Base-by-base conservation (phyloP, 495 filamentous ascomycete species). In the Penicillium paradoxum region DNA sequence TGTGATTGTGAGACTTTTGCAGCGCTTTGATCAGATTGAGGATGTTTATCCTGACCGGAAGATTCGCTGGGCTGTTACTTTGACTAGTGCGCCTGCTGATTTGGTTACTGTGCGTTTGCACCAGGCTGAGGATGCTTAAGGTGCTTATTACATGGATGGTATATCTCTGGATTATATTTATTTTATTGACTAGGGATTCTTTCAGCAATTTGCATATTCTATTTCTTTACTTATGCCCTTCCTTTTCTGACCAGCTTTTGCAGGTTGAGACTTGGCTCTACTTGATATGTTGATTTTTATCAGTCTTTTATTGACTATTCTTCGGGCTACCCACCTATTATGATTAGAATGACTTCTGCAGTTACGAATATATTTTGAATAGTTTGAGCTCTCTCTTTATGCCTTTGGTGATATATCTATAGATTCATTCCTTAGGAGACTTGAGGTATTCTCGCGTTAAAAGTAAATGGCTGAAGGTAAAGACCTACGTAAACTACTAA, bases 1-100 rank as follows among this genome's bases (percentile, higher is more conserved):
- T 49, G 70, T 78, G 1, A 70, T 76, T 54, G 77, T 78, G n/a
- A 55, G 71, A 18, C 50, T 76, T 40, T 37, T 73, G 39, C 71
- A 75, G 60, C 66, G 64, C 43, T 76, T 77, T 39, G 81, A 82
- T 29, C 50, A 48, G 29, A 64, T 70, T 17, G 58, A 70, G 45
- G 59, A 70, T 54, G 59, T 60, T 42, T 47, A 64, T 47, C 52
- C 56, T 8, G 50, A 63, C 34, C 64, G 33, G 33, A 39, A 57
- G 42, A 54, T 58, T 45, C 56, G 67, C 14, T 57, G 51, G 25
- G 44, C 54, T 27, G 45, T 66, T 50, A 61, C 56, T 44, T 53
- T 68, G 56, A 67, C 64, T 5, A 58, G 54, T 33, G 54, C 45
- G 19, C 64, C 64, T 19, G 62, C 54, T 30, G 64, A 67, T 54